Base-by-base conservation (phyloP, 2,329 filamentous ascomycete species). In the Fusarium tanahbumbuense region DNA sequence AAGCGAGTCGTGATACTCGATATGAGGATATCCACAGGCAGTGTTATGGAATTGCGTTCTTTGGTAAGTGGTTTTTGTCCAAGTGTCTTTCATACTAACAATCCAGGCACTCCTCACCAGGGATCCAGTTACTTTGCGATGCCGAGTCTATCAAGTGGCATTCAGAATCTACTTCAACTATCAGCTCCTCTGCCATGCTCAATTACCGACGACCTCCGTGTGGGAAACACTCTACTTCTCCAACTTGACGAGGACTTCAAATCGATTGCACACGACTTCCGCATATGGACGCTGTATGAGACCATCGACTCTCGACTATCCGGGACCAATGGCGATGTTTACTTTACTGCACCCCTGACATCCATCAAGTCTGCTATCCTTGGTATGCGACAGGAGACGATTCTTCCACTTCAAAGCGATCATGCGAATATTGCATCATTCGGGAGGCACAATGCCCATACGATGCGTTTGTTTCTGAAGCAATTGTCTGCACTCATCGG, bases 101-200 rank as follows among this genome's bases (percentile, higher is more conserved):
- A 15, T 3, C 1, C 54, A 87, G 86, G 83, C 20, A 88, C 88
- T 2, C 88, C 88, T 0, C 88, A 91, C 70, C 87, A 87, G 20
- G 88, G 88, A 5, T 90, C 88, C 0, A 89, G 85, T 45, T 90
- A 90, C 72, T 82, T 90, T 68, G 88, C 87, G 3, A 88, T 88
- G 80, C 81, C 81, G 0, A 84, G 84, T 45, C 82, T 90, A n/a
- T 82, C 84, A 13, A 75, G 81, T 18, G 87, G 86, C 71, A 88
- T 90, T 28, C 83, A 84, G 52, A 77, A 76, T 5, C 73, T 89
- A 8, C 80, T 90, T 8, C 83, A 84, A 44, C 78, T 90, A 0
- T 82, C 86, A 12, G 75, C 78, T 16, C 82, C 86, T 0, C 78
- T 89, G 8, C 87, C 87, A 0, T 74, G 75, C 3, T 83, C 83